Base-by-base conservation (phyloP, 78 protist species). In the Thecamonas trahens region DNA sequence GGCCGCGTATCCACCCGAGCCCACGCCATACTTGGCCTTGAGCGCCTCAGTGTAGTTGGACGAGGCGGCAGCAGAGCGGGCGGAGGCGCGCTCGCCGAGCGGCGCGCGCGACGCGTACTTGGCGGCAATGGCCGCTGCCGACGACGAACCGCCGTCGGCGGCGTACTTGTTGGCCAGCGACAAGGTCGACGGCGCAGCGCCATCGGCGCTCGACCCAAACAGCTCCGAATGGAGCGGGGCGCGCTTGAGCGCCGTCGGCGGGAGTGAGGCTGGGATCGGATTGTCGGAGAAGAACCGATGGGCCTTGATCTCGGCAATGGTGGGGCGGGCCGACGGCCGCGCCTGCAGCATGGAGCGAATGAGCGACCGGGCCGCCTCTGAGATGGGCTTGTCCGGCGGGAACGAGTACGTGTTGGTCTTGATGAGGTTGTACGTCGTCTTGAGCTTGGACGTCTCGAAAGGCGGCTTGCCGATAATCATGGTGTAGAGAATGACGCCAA, bases 391-490 rank as follows among this genome's bases (percentile, higher is more conserved):
- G 57, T 62, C 59, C 32, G 50, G 65, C 26, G 98, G 96, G 54
- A 95, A 78, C 22, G 69, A 9, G 83, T 86, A 95, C 28, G 59
- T 52, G 54, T 69, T 73, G 34, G 53, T 24, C 34, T 50, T 49
- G 61, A 95, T 92, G 28, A 78, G 68, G 60, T 72, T 45, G 81
- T 92, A 95, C 57, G 98, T 95, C n/a, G 70, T 39, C 79, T 82
- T 85, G 42, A 89, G 90, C 67, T 83, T 81, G 24, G 61, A 28
- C 22, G 96, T 92, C 81, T 94, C 96, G 67, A 96, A 96, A 22
- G 99, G 99, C 38, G 99, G 97, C 68, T 64, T 77, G 50, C 99
- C 99, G 28, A 89, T 70, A 39, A 96, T 76, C 45, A 91, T 44
- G 29, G 97, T 96, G 89, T 90, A 88, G 72, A 91, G 31, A 49